Evolutionary conservation across 2,329 filamentous ascomycete species (phyloP), one percentile per base, ranked within the genome.

Genomic region (Cladophialophora carrionii): DNA sequence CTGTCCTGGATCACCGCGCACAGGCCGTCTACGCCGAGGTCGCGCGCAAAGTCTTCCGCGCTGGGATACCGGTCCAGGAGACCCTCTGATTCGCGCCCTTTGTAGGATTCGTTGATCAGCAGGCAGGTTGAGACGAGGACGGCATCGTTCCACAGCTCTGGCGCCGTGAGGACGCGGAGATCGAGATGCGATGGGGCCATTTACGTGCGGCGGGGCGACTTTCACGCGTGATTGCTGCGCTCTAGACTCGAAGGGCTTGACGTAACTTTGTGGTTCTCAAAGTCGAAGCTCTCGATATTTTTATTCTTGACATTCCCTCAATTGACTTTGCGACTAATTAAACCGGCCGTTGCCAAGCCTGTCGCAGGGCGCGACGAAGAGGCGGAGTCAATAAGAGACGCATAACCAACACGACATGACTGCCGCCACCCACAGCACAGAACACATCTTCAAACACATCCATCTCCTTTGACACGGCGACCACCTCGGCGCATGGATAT

Each of bases 61-160:
- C 54, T 57, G 54, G 54, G 54, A 57, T 57, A 57, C 32, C 54
- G 54, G 54, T 57, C 54, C 32, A 57, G 54, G 22, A 57, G 54
- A 57, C 54, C 54, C 54, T 57, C 54, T 5, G 54, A 41, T 46
- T 57, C 54, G 31, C 54, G 54, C 54, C 26, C 54, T n/a, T 26
- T 57, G 54, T 57, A 57, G 22, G 54, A 57, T 57, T 57, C 34
- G 54, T 57, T 57, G 54, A 57, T 57, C 54, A 57, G 34, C 54
- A 20, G 29, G 34, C 32, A 57, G 54, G 54, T 46, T 57, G 54
- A 34, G 54, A 46, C 32, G 32, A 57, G 54, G 54, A 57, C 54
- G 32, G 32, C 32, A 57, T 57, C 54, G 54, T 20, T 41, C 34
- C 54, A 29, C 32, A 57, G 34, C 54, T 57, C 32, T 46, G 32